Base-by-base conservation (phyloP, 345 rosid genomes). In the Gossypium turneri region DNA sequence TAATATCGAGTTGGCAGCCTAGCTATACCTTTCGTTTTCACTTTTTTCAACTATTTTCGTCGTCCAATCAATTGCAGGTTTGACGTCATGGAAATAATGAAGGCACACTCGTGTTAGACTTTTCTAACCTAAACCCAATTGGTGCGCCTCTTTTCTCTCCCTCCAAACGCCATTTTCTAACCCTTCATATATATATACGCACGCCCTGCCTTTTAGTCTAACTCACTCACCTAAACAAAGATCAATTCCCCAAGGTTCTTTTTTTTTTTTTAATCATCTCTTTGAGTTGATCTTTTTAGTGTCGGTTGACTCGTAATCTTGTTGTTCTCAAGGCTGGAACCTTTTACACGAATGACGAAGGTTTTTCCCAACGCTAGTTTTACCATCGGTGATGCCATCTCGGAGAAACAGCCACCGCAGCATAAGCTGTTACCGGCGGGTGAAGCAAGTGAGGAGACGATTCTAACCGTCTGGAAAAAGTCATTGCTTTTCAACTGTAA, bases 401-500 rank as follows among this genome's bases (percentile, higher is more conserved):
- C 51, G 43, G 7, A 44, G 3, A 17, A 12, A 34, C 7, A 34
- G 65, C 64, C 29, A 29, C 61, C 25, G 73, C 29, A 57, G 15
- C 2, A 1, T 57, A 65, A 22, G 78, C 59, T 24, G 12, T 44
- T 76, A 10, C 63, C 13, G 15, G 61, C 64, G 3, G 76, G 19
- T 15, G 56, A 47, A 2, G 55, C 24, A 64, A 43, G 34, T 76
- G 73, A 67, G 47, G 85, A 80, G 43, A 69, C 79, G 43, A 85
- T 79, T 15, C 76, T 91, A 1, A 95, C 98, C 13, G 98, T 93
- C 59, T 95, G 99, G 99, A 91, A 83, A 84, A 95, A 95, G 79
- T 95, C 99, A 2, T 83, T 95, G 76, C 88, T 95, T 24, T 94
- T 95, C 82, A 95, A 89, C 81, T 95, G 99, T 81, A 88, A 91